These are phyloP conservation scores for Aureobasidium sp. DNA, from an alignment of 2,329 filamentous ascomycete genomes.

Conservation along the genomic window DNA sequence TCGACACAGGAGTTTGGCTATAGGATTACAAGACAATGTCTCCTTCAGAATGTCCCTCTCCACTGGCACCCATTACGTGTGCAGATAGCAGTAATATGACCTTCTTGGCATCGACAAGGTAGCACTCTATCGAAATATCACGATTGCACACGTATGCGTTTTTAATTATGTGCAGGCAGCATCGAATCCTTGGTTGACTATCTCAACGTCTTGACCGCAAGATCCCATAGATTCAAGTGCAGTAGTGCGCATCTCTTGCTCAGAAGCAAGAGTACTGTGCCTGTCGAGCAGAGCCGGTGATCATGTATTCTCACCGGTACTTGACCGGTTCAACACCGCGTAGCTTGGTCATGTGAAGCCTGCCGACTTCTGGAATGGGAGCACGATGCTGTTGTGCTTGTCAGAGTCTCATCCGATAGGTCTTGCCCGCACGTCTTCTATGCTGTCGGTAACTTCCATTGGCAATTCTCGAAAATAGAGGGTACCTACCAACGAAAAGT, in stretches of 20 bases:
- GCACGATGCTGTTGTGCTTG: conserved; percentile 3
- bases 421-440: neutral
- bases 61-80: too few species aligned
- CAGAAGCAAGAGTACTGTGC: neutral
- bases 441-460: neutral
- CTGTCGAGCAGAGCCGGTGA: neutral
- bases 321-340: neutral
- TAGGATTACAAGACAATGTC: too few species aligned
- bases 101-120: neutral
- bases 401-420: conserved; percentile 2
- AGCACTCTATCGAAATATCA: neutral
- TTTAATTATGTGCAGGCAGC: neutral
- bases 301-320: neutral
- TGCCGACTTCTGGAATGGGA: conserved; percentile 6
- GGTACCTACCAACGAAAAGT: neutral
- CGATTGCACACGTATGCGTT: too few species aligned
- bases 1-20: too few species aligned
- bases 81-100: too few species aligned
- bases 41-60: too few species aligned
- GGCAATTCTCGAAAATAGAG: neutral
- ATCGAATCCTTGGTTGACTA: too few species aligned
- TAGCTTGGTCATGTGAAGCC: neutral
- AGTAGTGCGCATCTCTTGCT: neutral
- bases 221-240: neutral
- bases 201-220: neutral